Conservation (phyloP, 208 protist genomes). For the Leishmania turanica region DNA sequence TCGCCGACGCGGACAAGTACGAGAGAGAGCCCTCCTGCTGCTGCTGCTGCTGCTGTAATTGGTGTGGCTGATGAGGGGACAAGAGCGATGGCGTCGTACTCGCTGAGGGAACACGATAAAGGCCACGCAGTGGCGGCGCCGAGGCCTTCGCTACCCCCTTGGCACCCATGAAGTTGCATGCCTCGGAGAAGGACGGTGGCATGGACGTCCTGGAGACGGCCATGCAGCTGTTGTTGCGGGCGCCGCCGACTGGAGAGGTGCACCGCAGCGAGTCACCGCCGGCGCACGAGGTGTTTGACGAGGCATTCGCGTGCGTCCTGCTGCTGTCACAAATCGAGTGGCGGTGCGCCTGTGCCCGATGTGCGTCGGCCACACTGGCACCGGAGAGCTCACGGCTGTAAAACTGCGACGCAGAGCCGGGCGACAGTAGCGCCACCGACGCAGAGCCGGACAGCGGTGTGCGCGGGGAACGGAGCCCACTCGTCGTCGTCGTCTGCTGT, state of each 20-base stretch:
- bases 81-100: neutral
- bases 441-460: neutral
- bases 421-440: neutral
- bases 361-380: neutral
- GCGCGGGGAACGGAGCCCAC: neutral
- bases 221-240: neutral
- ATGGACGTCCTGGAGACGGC: neutral
- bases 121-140: neutral
- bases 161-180: neutral
- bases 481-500: neutral
- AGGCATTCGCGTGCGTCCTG: neutral
- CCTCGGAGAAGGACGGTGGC: neutral
- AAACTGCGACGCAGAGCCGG: neutral
- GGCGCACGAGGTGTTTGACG: neutral
- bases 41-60: neutral
- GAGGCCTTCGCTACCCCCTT: neutral
- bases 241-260: conserved; percentile 1
- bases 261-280: conserved; percentile 6
- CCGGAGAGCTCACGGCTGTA: neutral
- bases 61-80: neutral
- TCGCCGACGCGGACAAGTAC: conserved; percentile 10
- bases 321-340: neutral
- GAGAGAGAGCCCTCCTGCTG: conserved; percentile 4
- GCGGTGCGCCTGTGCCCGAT: neutral
- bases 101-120: neutral